Percentiles rank a stretch among this genome's conserved stretches.
These are phyloP conservation scores for Volvox africanus DNA, from an alignment of 139 green algal genomes.

Conservation along the genomic window DNA sequence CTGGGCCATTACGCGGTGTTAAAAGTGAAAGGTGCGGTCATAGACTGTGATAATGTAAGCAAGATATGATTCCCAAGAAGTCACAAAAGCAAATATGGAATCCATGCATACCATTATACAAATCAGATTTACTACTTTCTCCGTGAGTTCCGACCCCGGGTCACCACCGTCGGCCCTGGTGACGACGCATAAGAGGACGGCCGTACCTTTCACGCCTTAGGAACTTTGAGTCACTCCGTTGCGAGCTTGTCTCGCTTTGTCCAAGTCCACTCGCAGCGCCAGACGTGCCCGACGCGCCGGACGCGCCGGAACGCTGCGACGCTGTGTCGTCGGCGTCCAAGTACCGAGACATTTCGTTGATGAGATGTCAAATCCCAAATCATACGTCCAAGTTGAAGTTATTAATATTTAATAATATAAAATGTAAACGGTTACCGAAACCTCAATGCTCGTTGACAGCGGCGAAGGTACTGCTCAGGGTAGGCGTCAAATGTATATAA, in stretches of 20 bases:
- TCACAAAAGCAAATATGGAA: background rate
- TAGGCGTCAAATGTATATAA: background rate
- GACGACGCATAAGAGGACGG: background rate
- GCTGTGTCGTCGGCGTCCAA: background rate
- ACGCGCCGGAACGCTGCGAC: background rate
- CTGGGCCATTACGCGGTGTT: background rate
- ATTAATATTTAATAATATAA: background rate
- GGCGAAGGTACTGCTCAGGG: background rate
- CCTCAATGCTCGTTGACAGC: background rate
- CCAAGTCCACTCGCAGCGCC: background rate
- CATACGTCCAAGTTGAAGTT: background rate
- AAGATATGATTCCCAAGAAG: background rate
- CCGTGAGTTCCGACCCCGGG: background rate
- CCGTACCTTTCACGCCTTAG: background rate
- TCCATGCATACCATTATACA: background rate
- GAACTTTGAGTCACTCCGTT: conserved; percentile 16
- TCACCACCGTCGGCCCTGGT: too few species aligned
- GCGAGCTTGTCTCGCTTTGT: conserved; percentile 7
- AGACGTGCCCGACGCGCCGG: background rate
- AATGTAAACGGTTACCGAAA: background rate
- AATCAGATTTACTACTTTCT: background rate
- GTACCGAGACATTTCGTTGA: conserved; percentile 11
- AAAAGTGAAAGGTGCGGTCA: background rate
- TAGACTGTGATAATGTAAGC: background rate
- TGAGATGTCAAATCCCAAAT: background rate